Base-by-base conservation (phyloP, 257 asterid genomes). In the Vinca minor region DNA sequence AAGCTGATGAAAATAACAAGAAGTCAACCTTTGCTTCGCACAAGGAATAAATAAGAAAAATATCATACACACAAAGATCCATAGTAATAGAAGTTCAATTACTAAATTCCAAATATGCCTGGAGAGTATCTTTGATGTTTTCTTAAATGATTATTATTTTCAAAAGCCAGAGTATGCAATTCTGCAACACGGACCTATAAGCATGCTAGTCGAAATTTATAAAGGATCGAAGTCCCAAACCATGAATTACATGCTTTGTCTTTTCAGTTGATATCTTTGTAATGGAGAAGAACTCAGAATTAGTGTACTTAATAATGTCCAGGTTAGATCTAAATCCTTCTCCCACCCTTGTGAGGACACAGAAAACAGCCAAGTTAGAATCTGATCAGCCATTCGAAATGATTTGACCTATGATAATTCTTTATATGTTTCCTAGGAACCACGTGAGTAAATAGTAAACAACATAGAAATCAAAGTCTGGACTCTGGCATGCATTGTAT, bases 1-100 rank as follows among this genome's bases (percentile, higher is more conserved):
- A 66, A 88, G 77, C 98, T 92, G 69, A 61, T 13, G 55, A 61
- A 41, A 63, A 73, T 36, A 75, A 55, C 58, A 3, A 55, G 36
- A 64, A 12, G 38, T 62, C 35, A 42, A 44, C 41, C 25, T 17
- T 25, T 14, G 18, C 39, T 28, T 62, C 21, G 4, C 17, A 26
- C 41, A 28, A 15, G 50, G 1, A 35, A 38, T 15, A 38, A n/a
- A 38, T 14, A 8, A n/a, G 48, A 45, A 38, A 23, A 60, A 21
- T 4, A 10, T 1, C 2, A 3, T 15, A 15, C 1, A 15, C 31
- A 17, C 25, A 29, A 55, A 14, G 11, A 38, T 21, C 48, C 25
- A 38, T 5, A 12, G 20, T n/a, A 48, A 35, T 17, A 21, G 48
- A 25, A 46, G 36, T 13, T 13, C 58, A 64, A 14, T 55, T 55